Evolutionary conservation across 1,284 basidiomycete genomes (phyloP).

Genomic region (Chalciporus sp.): DNA sequence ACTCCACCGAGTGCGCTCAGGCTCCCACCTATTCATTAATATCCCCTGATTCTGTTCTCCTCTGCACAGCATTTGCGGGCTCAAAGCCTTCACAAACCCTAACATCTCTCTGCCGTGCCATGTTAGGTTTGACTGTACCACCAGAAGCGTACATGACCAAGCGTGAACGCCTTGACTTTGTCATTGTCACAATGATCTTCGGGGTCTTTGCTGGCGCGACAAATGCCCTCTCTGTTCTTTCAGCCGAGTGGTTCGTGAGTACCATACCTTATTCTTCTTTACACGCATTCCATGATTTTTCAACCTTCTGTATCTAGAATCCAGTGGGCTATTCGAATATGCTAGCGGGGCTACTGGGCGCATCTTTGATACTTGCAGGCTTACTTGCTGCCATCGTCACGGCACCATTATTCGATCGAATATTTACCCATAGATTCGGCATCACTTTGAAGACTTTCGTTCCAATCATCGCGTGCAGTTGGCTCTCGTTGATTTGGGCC

Average conservation of each 20-base stretch:
- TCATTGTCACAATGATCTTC: constrained; percentile 59
- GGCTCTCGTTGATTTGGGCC: constrained; percentile 79
- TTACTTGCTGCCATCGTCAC: constrained; percentile 65
- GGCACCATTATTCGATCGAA: constrained; percentile 75
- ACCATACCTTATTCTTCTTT: neutral
- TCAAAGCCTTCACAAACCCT: constrained; percentile 58
- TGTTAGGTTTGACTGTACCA: constrained; percentile 48
- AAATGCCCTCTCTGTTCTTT: constrained; percentile 62
- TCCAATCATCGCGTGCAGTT: constrained; percentile 59
- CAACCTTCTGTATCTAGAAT: constrained; percentile 41
- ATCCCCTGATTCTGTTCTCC: neutral
- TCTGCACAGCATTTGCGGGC: constrained; percentile 59
- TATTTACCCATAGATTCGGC: constrained; percentile 71
- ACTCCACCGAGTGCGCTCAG: constrained; percentile 68
- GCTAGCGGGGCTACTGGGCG: constrained; percentile 68
- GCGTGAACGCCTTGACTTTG: constrained; percentile 70
- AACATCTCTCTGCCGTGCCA: constrained; percentile 55
- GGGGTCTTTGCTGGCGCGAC: constrained; percentile 63
- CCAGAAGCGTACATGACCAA: constrained; percentile 56
- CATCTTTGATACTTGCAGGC: constrained; percentile 66
- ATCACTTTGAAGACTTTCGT: constrained; percentile 58
- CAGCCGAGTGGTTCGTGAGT: constrained; percentile 66
- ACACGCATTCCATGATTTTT: neutral
- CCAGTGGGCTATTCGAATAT: constrained; percentile 71
- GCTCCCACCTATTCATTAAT: too few species aligned